These are phyloP conservation scores for Cicer yamashitae DNA, from an alignment of 306 rosid genomes.

Conservation along the genomic window DNA sequence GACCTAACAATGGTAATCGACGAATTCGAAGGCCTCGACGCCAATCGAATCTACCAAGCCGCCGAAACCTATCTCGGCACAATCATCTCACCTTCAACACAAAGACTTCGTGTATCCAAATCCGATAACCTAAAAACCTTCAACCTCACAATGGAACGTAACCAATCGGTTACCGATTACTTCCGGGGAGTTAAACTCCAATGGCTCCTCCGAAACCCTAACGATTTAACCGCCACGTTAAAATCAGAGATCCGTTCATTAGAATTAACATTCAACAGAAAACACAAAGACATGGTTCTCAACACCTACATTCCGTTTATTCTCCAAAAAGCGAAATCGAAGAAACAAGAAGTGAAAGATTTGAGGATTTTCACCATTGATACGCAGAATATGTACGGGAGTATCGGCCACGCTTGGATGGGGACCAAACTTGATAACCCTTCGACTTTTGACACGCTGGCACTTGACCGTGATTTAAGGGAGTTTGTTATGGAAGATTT, in stretches of 20 bases:
- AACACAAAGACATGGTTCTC: constrained; percentile 60
- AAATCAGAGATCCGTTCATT: constrained; percentile 60
- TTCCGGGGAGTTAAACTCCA: constrained; percentile 58
- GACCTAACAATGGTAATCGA: constrained; percentile 66
- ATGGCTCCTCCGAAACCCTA: constrained; percentile 56
- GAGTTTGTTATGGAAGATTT: constrained; percentile 60
- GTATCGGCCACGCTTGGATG: constrained; percentile 51
- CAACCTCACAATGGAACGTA: constrained; percentile 55
- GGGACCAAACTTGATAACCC: constrained; percentile 71
- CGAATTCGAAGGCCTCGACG: constrained; percentile 67
- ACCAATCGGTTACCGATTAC: constrained; percentile 51
- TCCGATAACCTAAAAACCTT: constrained; percentile 51
- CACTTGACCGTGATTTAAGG: constrained; percentile 58
- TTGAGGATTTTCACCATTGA: constrained; percentile 60
- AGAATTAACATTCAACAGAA: constrained; percentile 65
- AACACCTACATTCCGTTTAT: constrained; percentile 60
- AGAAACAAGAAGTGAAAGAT: constrained; percentile 59
- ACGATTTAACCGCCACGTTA: constrained; percentile 46
- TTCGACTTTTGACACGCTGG: constrained; percentile 68
- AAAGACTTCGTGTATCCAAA: constrained; percentile 56
- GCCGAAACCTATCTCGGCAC: constrained; percentile 64
- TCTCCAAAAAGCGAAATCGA: constrained; percentile 47
- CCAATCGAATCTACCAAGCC: constrained; percentile 68
- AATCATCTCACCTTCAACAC: constrained; percentile 58
- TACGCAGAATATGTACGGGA: constrained; percentile 38